Conservation (phyloP, 257 asterid species). For the Paraleonurus japonicus region DNA sequence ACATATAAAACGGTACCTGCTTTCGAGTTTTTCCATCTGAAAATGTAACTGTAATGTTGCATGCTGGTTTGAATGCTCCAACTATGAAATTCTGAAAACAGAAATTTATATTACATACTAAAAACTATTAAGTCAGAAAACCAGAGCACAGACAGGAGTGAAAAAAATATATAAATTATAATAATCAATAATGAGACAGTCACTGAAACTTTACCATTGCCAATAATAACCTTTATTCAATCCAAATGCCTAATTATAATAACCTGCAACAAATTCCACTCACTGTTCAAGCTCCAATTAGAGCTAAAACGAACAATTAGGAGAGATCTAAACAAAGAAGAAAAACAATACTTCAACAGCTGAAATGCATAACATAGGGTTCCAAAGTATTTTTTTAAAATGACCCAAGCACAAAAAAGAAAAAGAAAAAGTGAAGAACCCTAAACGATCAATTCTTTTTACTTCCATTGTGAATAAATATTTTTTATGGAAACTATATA, state of each 20-base stretch:
- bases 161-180: background rate
- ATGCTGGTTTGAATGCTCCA: constrained; percentile 94
- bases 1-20: constrained; percentile 50
- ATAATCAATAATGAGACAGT: constrained; percentile 13
- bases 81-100: constrained; percentile 69
- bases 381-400: background rate
- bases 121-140: background rate
- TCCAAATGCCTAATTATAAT: constrained; percentile 24
- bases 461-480: background rate
- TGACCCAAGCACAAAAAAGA: constrained; percentile 9
- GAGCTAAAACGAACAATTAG: constrained; percentile 26
- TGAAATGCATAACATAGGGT: constrained; percentile 16
- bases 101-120: background rate
- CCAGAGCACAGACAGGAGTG: background rate
- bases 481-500: background rate
- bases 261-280: constrained; percentile 30
- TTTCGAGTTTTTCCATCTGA: constrained; percentile 81
- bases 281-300: constrained; percentile 28
- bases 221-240: constrained; percentile 20
- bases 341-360: constrained; percentile 18
- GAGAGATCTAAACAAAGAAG: constrained; percentile 24
- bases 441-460: constrained; percentile 24
- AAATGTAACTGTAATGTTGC: constrained; percentile 68
- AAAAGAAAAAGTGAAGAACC: background rate
- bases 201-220: constrained; percentile 38